phyloP scores from a whole-genome alignment of 106 monocot genomes.

The Narthecium ossifragum region DNA sequence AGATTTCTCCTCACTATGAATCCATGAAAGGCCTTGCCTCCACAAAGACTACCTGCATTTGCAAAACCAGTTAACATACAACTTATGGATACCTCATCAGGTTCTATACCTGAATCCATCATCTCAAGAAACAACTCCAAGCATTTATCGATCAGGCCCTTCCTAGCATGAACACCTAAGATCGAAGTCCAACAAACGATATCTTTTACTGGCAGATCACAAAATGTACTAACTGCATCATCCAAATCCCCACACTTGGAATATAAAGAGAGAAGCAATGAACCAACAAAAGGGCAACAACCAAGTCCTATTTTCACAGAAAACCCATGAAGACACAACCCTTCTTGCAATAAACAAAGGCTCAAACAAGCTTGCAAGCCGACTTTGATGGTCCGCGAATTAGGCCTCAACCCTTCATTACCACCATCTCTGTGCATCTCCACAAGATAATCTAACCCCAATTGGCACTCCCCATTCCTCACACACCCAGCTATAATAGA shows the following conservation, averaged over 20 bases:
- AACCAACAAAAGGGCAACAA: constrained; percentile 19
- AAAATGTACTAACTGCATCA: constrained; percentile 37
- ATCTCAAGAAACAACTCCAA: constrained; percentile 33
- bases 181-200: constrained; percentile 65
- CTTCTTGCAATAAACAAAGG: constrained; percentile 25
- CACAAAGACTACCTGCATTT: constrained; percentile 15
- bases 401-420: constrained; percentile 24
- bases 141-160: constrained; percentile 27
- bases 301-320: constrained; percentile 33
- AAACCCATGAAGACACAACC: constrained; percentile 53
- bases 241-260: constrained; percentile 46
- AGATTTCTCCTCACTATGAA: constrained; percentile 48
- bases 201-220: constrained; percentile 49
- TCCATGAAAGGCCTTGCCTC: constrained; percentile 61
- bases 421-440: constrained; percentile 35
- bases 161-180: constrained; percentile 34
- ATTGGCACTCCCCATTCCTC: constrained; percentile 37
- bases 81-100: constrained; percentile 54
- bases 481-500: constrained; percentile 55
- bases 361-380: constrained; percentile 49
- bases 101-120: constrained; percentile 36
- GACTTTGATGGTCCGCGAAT: constrained; percentile 44
- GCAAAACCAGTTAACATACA: constrained; percentile 48
- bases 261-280: constrained; percentile 57
- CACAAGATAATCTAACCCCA: constrained; percentile 36